Conservation (phyloP, 805 yeast species). For the Candida pseudofarinosa region DNA sequence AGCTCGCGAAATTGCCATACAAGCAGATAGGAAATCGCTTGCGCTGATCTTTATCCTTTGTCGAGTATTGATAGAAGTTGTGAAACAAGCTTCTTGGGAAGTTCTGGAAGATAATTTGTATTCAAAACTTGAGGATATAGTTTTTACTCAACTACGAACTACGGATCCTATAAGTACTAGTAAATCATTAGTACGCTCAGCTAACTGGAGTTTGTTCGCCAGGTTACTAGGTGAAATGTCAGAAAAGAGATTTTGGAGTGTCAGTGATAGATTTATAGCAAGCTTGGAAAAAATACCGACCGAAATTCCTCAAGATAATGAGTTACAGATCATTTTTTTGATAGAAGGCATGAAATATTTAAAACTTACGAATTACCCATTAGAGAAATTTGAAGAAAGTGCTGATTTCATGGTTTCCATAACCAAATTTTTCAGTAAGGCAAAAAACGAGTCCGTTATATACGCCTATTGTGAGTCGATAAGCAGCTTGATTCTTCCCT, state of each 20-base stretch:
- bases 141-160: constrained; percentile 80
- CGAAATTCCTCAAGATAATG: constrained; percentile 30
- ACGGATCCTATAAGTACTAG: constrained; percentile 74
- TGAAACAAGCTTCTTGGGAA: constrained; percentile 76
- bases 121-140: constrained; percentile 85
- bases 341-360: constrained; percentile 91
- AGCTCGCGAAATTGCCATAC: constrained; percentile 66
- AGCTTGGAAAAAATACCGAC: constrained; percentile 80
- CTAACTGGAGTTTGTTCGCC: constrained; percentile 93
- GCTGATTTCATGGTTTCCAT: constrained; percentile 86
- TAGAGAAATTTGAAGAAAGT: constrained; percentile 87
- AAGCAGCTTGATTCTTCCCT: constrained; percentile 67
- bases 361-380: constrained; percentile 74
- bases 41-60: constrained; percentile 86
- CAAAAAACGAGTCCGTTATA: constrained; percentile 62
- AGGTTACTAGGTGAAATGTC: constrained; percentile 89
- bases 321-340: constrained; percentile 62
- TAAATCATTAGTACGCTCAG: constrained; percentile 69
- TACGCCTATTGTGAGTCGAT: constrained; percentile 85
- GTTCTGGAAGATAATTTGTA: constrained; percentile 74
- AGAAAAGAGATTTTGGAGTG: constrained; percentile 73
- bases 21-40: constrained; percentile 81
- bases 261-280: constrained; percentile 89
- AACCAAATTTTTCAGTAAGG: constrained; percentile 71
- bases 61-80: constrained; percentile 88